Evolutionary conservation across 331 rosid species (phyloP), one percentile per base, ranked within the genome.

Genomic region (Rhamnella rubrinervis): DNA sequence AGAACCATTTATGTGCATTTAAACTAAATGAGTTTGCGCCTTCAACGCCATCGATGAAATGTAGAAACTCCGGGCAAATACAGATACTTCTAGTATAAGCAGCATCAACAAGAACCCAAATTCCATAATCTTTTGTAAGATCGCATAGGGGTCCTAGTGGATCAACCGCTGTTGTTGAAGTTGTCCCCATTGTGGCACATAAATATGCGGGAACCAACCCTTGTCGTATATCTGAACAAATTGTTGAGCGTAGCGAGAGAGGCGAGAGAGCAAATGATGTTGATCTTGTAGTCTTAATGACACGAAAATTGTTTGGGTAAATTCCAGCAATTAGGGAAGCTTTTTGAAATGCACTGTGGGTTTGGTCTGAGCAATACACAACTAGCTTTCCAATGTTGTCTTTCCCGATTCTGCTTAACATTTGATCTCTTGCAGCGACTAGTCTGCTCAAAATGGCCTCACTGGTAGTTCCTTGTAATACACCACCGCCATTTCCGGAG

Each of bases 281-380:
- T 3, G 71, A 38, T 26, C 2, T 18, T 26, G 63, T 63, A 0
- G 86, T 82, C 25, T 28, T 12, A 2, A 82, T 68, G 40, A 53
- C 73, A 8, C 81, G 38, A 4, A 82, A n/a, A 31, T 68, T 82
- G 0, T 60, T 31, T 0, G 53, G 28, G 1, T 53, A 15, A 57
- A 82, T 61, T 4, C 86, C 86, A 23, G 71, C 86, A 7, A 75
- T 60, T 8, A 41, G 75, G 5, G 78, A 55, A 0, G 77, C 80
- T 46, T 82, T 82, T 60, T 59, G 47, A 14, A 78, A 37, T 4
- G 71, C 55, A 7, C 70, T 61, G 39, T 82, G 83, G 2, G 86
- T 75, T 65, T 82, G 86, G 25, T 82, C 86, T 1, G 86, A 82
- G 1, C 76, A 68, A 64, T 82, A 82, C 2, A 82, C 81, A 15